Percentiles rank a stretch among this genome's conserved stretches.
Evolutionary conservation across 2,329 filamentous ascomycete species (phyloP).

Genomic region (Ustilaginoidea virens): DNA sequence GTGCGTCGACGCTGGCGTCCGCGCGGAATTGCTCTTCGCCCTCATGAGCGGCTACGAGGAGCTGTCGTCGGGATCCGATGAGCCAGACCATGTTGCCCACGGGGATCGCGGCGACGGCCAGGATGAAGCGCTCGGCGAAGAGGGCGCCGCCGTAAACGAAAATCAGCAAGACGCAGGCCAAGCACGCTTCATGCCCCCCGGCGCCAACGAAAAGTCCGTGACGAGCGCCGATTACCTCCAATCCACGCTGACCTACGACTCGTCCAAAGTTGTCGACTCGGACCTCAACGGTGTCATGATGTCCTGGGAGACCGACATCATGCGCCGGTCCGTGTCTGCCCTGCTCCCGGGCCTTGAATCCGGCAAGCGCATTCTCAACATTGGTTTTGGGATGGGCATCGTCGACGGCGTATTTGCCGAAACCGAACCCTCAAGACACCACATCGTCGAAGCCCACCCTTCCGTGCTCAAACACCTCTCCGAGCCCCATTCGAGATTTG

Average conservation of each 20-base stretch:
- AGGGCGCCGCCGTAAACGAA: conserved; percentile 11
- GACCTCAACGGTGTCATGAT: conserved; percentile 83
- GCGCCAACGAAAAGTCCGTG: conserved; percentile 28
- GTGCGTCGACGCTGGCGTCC: conserved; percentile 78
- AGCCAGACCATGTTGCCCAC: no score
- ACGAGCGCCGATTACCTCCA: conserved; percentile 54
- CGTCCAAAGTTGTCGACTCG: conserved; percentile 55
- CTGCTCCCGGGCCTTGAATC: conserved; percentile 30
- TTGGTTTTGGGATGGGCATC: conserved; percentile 87
- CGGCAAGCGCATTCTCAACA: conserved; percentile 62
- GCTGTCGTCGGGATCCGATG: conserved; percentile 42
- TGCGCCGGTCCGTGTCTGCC: conserved; percentile 59
- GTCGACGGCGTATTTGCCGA: conserved; percentile 62
- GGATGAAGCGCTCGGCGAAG: conserved; percentile 15
- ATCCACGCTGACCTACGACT: conserved; percentile 47
- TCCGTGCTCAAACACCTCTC: conserved; percentile 54
- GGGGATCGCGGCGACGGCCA: conserved; percentile 27
- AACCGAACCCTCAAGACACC: conserved; percentile 52
- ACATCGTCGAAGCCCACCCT: conserved; percentile 77
- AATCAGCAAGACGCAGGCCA: conserved; percentile 9
- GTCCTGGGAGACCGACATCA: conserved; percentile 80
- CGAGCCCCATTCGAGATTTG: conserved; percentile 33
- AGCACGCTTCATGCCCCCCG: conserved; percentile 16
- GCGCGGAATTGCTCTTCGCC: conserved; percentile 76
- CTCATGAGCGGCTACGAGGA: conserved; percentile 69